A percentile compares a stretch with the other conserved stretches of the same genome.
Conservation (phyloP, 2,329 filamentous ascomycete species). For the Alternaria dauci region DNA sequence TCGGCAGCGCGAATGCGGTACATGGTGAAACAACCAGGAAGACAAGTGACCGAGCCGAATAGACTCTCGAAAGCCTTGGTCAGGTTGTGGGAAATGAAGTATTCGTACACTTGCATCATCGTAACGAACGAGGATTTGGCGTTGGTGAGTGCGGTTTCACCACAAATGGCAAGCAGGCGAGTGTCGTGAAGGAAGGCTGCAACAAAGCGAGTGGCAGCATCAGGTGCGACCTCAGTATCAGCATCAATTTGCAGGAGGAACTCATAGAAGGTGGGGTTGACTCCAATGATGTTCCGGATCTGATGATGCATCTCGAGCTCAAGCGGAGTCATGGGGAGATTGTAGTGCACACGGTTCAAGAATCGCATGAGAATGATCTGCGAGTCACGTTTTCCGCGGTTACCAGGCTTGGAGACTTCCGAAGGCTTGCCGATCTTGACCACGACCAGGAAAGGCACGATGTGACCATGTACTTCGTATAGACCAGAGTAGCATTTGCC, state of each 20-base stretch:
- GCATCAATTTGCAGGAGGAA: slow-evolving; percentile 97
- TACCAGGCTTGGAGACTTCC: slow-evolving; percentile 79
- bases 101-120: slow-evolving; percentile 99
- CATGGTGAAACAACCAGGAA: slow-evolving; percentile 99
- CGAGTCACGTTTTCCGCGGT: slow-evolving; percentile 98
- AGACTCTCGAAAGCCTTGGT: slow-evolving; percentile 97
- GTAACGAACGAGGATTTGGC: slow-evolving; percentile 92
- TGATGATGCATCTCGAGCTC: slow-evolving; percentile 99
- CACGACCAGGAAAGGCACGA: slow-evolving; percentile 95
- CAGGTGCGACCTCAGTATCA: slow-evolving; percentile 89
- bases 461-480: slow-evolving; percentile 97
- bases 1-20: slow-evolving; percentile 95
- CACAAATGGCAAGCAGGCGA: slow-evolving; percentile 90
- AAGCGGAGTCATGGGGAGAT: slow-evolving; percentile 91
- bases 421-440: slow-evolving; percentile 92
- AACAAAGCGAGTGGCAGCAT: slow-evolving; percentile 92
- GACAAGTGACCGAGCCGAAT: slow-evolving; percentile 95
- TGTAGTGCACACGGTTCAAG: slow-evolving; percentile 98
- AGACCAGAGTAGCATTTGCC: slow-evolving; percentile 97
- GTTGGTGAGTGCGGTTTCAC: slow-evolving; percentile 92
- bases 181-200: slow-evolving; percentile 91
- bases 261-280: slow-evolving; percentile 98
- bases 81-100: slow-evolving; percentile 98
- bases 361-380: slow-evolving; percentile 99
- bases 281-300: slow-evolving; percentile 97